Conservation (phyloP, 164 flowering plant genomes). For the Warburgia ugandensis region DNA sequence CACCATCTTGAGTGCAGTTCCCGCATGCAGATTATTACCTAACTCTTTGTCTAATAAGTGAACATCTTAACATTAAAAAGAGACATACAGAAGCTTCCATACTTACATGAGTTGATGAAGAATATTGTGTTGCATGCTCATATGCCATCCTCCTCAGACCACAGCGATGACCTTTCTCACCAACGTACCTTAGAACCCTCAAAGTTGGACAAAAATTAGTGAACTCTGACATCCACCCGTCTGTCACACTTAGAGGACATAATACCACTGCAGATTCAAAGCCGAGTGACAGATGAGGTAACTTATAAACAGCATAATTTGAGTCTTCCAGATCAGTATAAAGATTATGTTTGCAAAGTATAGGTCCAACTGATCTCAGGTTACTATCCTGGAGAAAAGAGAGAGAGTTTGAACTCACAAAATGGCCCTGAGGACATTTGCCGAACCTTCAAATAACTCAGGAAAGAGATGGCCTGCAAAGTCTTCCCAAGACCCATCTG, state of each 20-base stretch:
- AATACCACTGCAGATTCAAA: constrained; percentile 56
- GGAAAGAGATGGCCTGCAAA: constrained; percentile 73
- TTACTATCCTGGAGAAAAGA: not conserved
- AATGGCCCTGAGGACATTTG: constrained; percentile 59
- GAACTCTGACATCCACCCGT: constrained; percentile 84
- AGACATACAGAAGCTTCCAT: not conserved
- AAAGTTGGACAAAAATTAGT: constrained; percentile 51
- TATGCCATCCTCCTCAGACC: constrained; percentile 34
- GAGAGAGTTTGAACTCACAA: constrained; percentile 42
- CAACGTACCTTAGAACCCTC: constrained; percentile 62
- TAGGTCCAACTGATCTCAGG: too few relatives aligned
- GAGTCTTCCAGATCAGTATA: too few relatives aligned
- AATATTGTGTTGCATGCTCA: constrained; percentile 33
- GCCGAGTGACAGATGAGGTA: not conserved
- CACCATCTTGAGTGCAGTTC: too few relatives aligned
- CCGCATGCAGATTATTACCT: too few relatives aligned
- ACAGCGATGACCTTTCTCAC: constrained; percentile 60
- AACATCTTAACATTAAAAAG: not conserved
- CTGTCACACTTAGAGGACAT: constrained; percentile 92
- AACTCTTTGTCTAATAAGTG: not conserved
- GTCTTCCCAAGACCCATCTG: constrained; percentile 99
- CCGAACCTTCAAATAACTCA: constrained; percentile 71
- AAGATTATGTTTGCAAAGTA: too few relatives aligned
- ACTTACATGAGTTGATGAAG: constrained; percentile 38
- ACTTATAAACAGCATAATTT: not conserved